phyloP scores from a whole-genome alignment of 2,329 filamentous ascomycete genomes.

The Clonostachys byssicola region DNA sequence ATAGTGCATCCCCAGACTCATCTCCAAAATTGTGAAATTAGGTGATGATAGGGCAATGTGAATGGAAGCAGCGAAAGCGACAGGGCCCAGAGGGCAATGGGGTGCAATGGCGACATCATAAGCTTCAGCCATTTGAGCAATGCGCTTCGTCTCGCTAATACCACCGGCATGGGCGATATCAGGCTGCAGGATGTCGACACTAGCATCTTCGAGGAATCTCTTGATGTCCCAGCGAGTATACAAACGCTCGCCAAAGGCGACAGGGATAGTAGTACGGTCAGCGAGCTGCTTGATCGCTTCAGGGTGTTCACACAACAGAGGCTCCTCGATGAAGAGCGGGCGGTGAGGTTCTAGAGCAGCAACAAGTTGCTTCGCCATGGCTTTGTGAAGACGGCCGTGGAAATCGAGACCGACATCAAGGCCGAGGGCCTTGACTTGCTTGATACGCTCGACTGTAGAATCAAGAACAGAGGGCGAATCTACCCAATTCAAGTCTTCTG shows the following conservation, averaged over 20 bases:
- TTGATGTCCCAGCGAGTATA: slow-evolving; percentile 68
- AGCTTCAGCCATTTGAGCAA: slow-evolving; percentile 64
- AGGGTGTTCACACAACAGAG: slow-evolving; percentile 60
- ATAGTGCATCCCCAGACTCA: slow-evolving; percentile 73
- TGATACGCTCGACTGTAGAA: slow-evolving; percentile 59
- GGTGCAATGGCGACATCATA: slow-evolving; percentile 67
- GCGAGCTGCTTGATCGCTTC: slow-evolving; percentile 42
- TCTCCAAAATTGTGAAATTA: slow-evolving; percentile 69
- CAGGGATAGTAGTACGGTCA: slow-evolving; percentile 48
- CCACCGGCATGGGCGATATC: slow-evolving; percentile 66
- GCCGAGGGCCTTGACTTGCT: slow-evolving; percentile 62
- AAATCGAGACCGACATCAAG: slow-evolving; percentile 71
- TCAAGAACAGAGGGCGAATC: slow-evolving; percentile 61
- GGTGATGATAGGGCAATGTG: slow-evolving; percentile 54
- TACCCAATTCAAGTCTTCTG: slow-evolving; percentile 68
- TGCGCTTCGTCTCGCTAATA: slow-evolving; percentile 62
- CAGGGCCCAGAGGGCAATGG: slow-evolving; percentile 66
- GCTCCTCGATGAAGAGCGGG: slow-evolving; percentile 70
- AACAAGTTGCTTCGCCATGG: slow-evolving; percentile 71
- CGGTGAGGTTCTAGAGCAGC: slow-evolving; percentile 59
- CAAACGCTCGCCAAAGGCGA: slow-evolving; percentile 65
- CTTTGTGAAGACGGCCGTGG: slow-evolving; percentile 68
- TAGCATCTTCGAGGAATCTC: slow-evolving; percentile 60
- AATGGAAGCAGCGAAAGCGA: slow-evolving; percentile 63
- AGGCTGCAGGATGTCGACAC: slow-evolving; percentile 65